These are phyloP conservation scores for Tetragonia tetragonoides DNA, from an alignment of 148 eudicot genomes.

Conservation along the genomic window DNA sequence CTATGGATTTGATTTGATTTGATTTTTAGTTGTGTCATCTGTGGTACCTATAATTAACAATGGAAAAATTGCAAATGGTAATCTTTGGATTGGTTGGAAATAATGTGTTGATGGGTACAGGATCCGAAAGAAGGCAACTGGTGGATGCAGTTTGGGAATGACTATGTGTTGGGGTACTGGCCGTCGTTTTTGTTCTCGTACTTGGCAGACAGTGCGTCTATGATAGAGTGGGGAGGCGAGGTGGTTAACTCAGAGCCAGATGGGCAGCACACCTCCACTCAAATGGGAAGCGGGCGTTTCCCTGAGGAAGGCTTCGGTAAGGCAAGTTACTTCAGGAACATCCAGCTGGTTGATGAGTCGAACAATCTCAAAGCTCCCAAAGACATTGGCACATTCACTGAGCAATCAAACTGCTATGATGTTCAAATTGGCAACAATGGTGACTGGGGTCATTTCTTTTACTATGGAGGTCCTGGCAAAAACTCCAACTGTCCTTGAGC, in stretches of 20 bases:
- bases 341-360: slow-evolving; percentile 81
- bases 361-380: slow-evolving; percentile 91
- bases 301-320: slow-evolving; percentile 96
- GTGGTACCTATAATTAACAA: too few relatives aligned
- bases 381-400: slow-evolving; percentile 87
- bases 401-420: slow-evolving; percentile 88
- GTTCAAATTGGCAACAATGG: slow-evolving; percentile 80
- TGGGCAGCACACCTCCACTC: slow-evolving; percentile 88
- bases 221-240: slow-evolving; percentile 99
- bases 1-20: slow-evolving; percentile 4
- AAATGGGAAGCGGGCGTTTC: slow-evolving; percentile 94
- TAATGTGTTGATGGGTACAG: slow-evolving; percentile 32
- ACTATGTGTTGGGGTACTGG: slow-evolving; percentile 85
- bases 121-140: slow-evolving; percentile 94
- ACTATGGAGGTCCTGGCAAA: slow-evolving; percentile 94
- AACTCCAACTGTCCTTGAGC: slow-evolving; percentile 70
- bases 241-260: slow-evolving; percentile 83
- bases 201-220: slow-evolving; percentile 90
- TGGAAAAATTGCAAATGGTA: too few relatives aligned
- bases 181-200: slow-evolving; percentile 94
- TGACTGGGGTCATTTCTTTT: slow-evolving; percentile 91
- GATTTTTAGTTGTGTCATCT: not conserved
- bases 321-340: slow-evolving; percentile 90
- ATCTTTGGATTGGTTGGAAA: too few relatives aligned
- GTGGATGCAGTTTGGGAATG: slow-evolving; percentile 98